Base-by-base conservation (phyloP, 495 filamentous ascomycete species). In the Xylaria palmicola region DNA sequence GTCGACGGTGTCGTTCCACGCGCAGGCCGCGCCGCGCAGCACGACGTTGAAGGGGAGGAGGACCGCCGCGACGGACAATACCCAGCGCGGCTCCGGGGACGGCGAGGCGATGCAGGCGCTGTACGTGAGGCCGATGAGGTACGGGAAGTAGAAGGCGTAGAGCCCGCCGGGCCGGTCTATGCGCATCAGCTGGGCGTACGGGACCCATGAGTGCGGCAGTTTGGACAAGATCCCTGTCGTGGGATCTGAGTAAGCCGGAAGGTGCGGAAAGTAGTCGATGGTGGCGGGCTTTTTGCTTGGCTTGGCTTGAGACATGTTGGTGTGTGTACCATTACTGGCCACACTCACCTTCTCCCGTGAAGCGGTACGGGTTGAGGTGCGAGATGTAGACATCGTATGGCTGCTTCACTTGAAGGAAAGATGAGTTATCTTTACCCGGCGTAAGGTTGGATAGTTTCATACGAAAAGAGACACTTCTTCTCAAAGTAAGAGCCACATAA, bases 1-100 rank as follows among this genome's bases (percentile, higher is more conserved):
- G 56, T 84, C 79, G 0, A 78, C 27, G 22, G 51, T 75, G 57
- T 83, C 79, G 59, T 84, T 83, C 76, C 77, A 81, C 56, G 60
- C 55, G 32, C 69, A 72, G 0, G 47, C 37, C 6, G 56, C 62
- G 12, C 64, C 64, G 6, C 79, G 75, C 17, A 77, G 41, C 41
- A 79, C 47, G 58, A 75, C 56, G 36, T 55, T 63, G 29, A 58
- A 62, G 3, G 43, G 56, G 1, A 68, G 54, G 1, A 62, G 40
- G 30, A 49, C 45, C 12, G 49, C 54, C 15, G 48, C 32, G 15
- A 22, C 8, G 15, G 15, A 17, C 3, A 61, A 13, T 0, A 65
- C 7, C 7, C 15, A 47, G 22, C 20, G 15, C 6, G 53, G 57
- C 3, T 44, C 29, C 19, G 29, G 13, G 13, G 49, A 7, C 6